Percentiles rank a stretch among this genome's conserved stretches.
Evolutionary conservation across 768 basidiomycete species (phyloP).

Genomic region (Mycena maculata): DNA sequence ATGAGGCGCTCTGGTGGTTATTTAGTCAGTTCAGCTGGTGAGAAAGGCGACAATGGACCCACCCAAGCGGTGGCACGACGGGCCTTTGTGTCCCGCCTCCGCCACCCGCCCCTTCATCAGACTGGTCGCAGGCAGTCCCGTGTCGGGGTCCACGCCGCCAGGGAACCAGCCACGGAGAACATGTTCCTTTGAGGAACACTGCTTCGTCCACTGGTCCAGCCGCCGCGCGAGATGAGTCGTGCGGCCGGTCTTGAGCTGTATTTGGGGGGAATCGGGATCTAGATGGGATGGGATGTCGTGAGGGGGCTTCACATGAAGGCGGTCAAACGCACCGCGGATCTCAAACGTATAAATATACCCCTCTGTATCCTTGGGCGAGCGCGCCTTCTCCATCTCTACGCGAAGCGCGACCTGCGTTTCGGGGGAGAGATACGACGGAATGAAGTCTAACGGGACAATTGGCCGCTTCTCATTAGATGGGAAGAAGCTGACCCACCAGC

Average conservation of each 20-base stretch:
- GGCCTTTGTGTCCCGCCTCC: slow-evolving; percentile 69
- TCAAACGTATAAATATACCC: slow-evolving; percentile 90
- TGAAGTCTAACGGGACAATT: slow-evolving; percentile 14
- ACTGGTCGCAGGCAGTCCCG: slow-evolving; percentile 52
- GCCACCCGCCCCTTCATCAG: slow-evolving; percentile 76
- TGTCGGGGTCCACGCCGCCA: slow-evolving; percentile 56
- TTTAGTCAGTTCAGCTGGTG: too few species aligned
- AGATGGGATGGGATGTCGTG: not conserved
- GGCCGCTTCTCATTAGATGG: not conserved
- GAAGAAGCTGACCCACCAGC: slow-evolving; percentile 11
- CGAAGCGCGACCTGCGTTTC: slow-evolving; percentile 35
- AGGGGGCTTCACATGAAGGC: not conserved
- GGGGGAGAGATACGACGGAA: slow-evolving; percentile 35
- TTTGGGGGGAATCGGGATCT: slow-evolving; percentile 45
- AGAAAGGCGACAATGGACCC: slow-evolving; percentile 21
- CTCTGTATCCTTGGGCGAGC: slow-evolving; percentile 66
- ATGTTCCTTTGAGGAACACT: slow-evolving; percentile 82
- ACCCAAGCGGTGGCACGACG: slow-evolving; percentile 77
- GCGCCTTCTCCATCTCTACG: slow-evolving; percentile 51
- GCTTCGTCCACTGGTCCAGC: slow-evolving; percentile 83
- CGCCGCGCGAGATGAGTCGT: slow-evolving; percentile 78
- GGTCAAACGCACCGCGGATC: slow-evolving; percentile 66
- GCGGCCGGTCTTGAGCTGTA: slow-evolving; percentile 85
- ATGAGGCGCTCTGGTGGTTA: slow-evolving; percentile 74
- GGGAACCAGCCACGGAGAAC: slow-evolving; percentile 83